Evolutionary conservation across 257 asterid species (phyloP), one percentile per base, ranked within the genome.

Genomic region (Solanum sparsipilum): DNA sequence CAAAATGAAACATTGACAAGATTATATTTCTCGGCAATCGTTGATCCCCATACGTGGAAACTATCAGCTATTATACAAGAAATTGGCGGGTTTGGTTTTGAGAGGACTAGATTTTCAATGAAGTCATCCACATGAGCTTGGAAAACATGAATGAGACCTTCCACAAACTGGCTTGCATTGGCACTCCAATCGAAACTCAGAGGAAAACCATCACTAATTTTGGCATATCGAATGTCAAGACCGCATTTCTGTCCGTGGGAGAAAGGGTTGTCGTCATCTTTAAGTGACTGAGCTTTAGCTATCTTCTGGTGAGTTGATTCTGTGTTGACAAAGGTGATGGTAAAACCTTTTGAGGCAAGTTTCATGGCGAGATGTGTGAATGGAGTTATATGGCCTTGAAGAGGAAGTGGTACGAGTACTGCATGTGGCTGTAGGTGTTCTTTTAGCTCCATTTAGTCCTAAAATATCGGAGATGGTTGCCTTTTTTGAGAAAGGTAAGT

Each of bases 1-100:
- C 96, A 94, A 85, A 93, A 91, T n/a, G 96, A 93, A 18, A 91
- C 93, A 44, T 91, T 88, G 46, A 94, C 90, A 20, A 94, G 84
- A 5, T 88, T 84, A 34, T 94, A 85, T 84, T 93, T 93, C 10
- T 41, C 60, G 12, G 94, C 89, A 16, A 94, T 90, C 13, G 23
- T 82, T 75, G 86, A 89, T 7, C 91, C 87, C 94, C 94, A 94
- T 7, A 89, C 68, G 4, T 87, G 84, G 88, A 93, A 90, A 85
- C 96, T 91, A 82, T 94, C 98, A 15, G 93, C 84, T 10, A 94
- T 85, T 83, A 94, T 31, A 89, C 91, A 94, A 27, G 88, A 76
- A 5, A 76, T 41, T n/a, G 90, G 88, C 1, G 89, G 90, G 83
- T 85, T 13, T 44, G 48, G 20, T 21, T 86, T 31, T 8, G 73